phyloP scores from a whole-genome alignment of 2,329 filamentous ascomycete species.

The Scopulariopsis brevicaulis region DNA sequence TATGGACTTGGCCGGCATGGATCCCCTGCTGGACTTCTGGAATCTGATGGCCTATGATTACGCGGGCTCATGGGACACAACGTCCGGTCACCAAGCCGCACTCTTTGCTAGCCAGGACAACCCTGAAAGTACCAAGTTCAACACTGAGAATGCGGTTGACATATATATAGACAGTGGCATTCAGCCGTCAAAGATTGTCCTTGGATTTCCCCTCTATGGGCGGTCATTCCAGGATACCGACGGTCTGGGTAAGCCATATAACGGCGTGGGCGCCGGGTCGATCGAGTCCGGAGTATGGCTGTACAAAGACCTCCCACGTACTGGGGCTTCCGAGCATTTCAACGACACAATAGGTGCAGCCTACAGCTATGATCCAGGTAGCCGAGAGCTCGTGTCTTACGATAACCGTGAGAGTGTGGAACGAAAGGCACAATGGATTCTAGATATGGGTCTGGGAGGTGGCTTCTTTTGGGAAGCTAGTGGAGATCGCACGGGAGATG shows the following conservation, averaged over 20 bases:
- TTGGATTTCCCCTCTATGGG: conserved; percentile 72
- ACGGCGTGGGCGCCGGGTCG: conserved; percentile 47
- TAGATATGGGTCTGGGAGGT: conserved; percentile 51
- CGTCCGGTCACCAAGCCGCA: conserved; percentile 59
- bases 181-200: conserved; percentile 50
- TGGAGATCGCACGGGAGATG: conserved; percentile 41
- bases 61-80: conserved; percentile 53
- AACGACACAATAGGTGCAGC: conserved; percentile 50
- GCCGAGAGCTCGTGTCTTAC: conserved; percentile 57
- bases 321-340: conserved; percentile 42
- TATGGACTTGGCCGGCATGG: conserved; percentile 40
- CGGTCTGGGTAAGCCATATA: conserved; percentile 53
- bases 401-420: conserved; percentile 47
- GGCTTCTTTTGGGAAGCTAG: conserved; percentile 80
- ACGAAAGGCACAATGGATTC: conserved; percentile 55
- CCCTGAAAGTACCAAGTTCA: conserved; percentile 53
- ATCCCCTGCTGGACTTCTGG: conserved; percentile 46
- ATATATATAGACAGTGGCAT: conserved; percentile 45
- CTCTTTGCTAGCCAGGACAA: conserved; percentile 42
- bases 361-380: conserved; percentile 56
- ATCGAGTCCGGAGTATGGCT: conserved; percentile 56
- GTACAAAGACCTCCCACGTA: conserved; percentile 58
- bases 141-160: conserved; percentile 51
- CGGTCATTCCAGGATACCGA: conserved; percentile 59
- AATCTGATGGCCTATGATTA: conserved; percentile 61